phyloP scores from a whole-genome alignment of 2,329 filamentous ascomycete genomes.

The Pseudofabraea citricarpa region DNA sequence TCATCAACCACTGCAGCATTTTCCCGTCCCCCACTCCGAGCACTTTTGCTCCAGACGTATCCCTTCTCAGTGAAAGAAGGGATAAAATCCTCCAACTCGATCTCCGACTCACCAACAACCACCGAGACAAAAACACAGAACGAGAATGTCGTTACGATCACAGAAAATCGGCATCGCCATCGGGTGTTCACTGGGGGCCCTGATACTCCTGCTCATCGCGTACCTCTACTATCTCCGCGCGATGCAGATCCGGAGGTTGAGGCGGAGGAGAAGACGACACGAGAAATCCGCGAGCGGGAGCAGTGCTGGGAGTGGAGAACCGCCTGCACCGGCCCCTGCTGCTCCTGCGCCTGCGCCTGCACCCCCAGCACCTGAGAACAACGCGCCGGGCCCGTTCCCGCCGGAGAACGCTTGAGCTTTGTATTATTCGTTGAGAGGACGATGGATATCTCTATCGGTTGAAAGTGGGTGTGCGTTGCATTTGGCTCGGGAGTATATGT shows the following conservation, averaged over 20 bases:
- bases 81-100: too few species aligned
- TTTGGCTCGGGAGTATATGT: too few species aligned
- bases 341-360: neutral
- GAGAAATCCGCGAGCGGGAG: neutral
- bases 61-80: neutral
- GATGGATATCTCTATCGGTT: too few species aligned
- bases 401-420: neutral
- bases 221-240: slow-evolving; percentile 1
- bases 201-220: neutral
- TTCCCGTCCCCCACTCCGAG: neutral
- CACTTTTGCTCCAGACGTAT: neutral
- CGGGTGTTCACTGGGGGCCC: neutral
- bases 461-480: too few species aligned
- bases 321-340: neutral
- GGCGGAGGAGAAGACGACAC: neutral
- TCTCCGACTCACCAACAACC: neutral
- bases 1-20: too few species aligned
- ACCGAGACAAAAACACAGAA: neutral
- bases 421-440: too few species aligned
- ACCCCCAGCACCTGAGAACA: too few species aligned
- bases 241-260: neutral
- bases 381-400: neutral
- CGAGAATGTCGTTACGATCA: neutral
- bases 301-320: neutral
- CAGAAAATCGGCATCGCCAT: neutral